Evolutionary conservation across 1,284 basidiomycete genomes (phyloP).

Genomic region (Leccinum solheimii): DNA sequence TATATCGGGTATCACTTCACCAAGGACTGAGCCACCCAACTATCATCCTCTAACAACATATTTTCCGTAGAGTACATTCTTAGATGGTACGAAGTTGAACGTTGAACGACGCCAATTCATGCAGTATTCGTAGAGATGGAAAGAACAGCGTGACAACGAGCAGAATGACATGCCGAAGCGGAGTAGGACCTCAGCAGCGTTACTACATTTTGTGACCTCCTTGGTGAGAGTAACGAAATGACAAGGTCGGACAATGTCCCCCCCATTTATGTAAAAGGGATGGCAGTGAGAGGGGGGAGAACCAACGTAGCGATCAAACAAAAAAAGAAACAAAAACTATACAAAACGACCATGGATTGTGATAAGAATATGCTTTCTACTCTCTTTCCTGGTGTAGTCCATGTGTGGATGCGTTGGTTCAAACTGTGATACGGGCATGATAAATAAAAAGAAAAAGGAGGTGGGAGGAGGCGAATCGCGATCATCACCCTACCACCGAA

Average conservation of each 20-base stretch:
- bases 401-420: neutral
- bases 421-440: neutral
- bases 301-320: neutral
- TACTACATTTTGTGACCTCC: too few relatives aligned
- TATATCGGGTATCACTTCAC: neutral
- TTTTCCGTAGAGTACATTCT: too few relatives aligned
- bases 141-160: too few relatives aligned
- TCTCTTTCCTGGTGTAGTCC: neutral
- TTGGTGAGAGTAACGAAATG: neutral
- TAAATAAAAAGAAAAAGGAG: neutral
- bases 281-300: neutral
- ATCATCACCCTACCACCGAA: neutral
- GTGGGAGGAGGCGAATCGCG: neutral
- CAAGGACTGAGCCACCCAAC: too few relatives aligned
- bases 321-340: neutral
- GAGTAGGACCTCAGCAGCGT: too few relatives aligned
- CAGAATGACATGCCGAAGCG: too few relatives aligned
- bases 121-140: too few relatives aligned
- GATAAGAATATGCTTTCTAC: neutral
- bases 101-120: too few relatives aligned
- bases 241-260: neutral
- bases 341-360: neutral
- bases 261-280: neutral
- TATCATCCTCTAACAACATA: too few relatives aligned
- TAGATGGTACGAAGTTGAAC: too few relatives aligned